Base-by-base conservation (phyloP, 768 basidiomycete genomes). In the Galerina sulciceps region DNA sequence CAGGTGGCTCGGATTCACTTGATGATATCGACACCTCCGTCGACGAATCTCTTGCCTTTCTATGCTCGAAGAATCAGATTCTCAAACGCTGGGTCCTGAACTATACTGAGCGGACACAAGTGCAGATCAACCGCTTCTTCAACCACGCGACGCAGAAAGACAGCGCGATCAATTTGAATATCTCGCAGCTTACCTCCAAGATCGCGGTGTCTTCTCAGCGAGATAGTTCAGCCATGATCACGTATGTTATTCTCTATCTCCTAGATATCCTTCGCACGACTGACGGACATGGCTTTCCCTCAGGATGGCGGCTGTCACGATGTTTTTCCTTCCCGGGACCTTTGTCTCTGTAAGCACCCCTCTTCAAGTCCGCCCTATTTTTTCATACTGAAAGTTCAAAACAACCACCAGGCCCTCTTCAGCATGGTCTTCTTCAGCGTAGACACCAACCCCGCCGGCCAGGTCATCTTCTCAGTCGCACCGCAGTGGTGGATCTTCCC, bases 221-320 rank as follows among this genome's bases (percentile, higher is more conserved):
- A 36, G 69, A 70, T 40, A 70, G 67, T 38, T 68, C 69, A 2
- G 62, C 67, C 10, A 70, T 70, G 69, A 68, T 68, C 35, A 65
- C 67, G 69, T 70, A 42, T 13, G 68, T 63, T 22, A 6, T 47
- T 11, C 31, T 31, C 23, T 52, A 3, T 26, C n/a, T 23, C 26
- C 26, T 5, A 0, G 8, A 31, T 31, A 31, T 31, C 26, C 26
- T n/a, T n/a, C n/a, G n/a, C 1, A 8, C 0, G 26, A 4, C 20
- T 47, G 8, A 18, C 34, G 35, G 13, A 53, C 17, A 47, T 53
- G 6, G 2, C 18, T 41, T 17, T 23, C 13, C 13, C 8, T 20
- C 17, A 69, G 68, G n/a, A 70, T 70, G 60, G 65, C 69, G 20
- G 64, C 65, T n/a, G 65, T 70, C 15, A 68, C 67, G 1, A 70